Evolutionary conservation across 306 rosid genomes (phyloP).

Genomic region (Castanea mollissima): DNA sequence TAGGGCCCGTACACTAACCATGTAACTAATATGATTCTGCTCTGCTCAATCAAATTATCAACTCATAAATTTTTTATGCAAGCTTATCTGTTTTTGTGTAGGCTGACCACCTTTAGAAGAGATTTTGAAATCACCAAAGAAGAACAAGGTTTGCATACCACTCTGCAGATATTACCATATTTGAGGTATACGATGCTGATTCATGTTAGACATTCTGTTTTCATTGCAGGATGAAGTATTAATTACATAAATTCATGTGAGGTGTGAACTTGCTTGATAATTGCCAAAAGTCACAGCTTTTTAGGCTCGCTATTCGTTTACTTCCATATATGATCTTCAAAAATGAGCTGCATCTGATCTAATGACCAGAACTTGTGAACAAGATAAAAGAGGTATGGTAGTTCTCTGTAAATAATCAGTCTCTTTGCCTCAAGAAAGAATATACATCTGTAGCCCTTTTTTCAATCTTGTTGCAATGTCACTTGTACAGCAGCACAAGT

Average conservation of each 20-base stretch:
- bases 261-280: background rate
- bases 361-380: background rate
- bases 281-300: background rate
- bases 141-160: slow-evolving; percentile 52
- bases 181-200: background rate
- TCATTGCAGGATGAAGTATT: too few species aligned
- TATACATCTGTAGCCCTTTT: background rate
- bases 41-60: background rate
- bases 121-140: slow-evolving; percentile 45
- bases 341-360: background rate
- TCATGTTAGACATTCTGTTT: too few species aligned
- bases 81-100: slow-evolving; percentile 28
- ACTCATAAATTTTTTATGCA: background rate
- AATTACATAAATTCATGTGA: too few species aligned
- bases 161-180: background rate
- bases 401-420: background rate
- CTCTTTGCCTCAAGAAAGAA: background rate
- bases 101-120: slow-evolving; percentile 50
- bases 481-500: background rate
- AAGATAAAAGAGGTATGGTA: background rate
- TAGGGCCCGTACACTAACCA: too few species aligned
- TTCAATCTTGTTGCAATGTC: background rate
- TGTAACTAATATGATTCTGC: too few species aligned
- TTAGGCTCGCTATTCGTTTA: background rate
- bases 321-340: background rate